These are phyloP conservation scores for Suhomyces anneliseae DNA, from an alignment of 1,139 yeast genomes.

Conservation along the genomic window DNA sequence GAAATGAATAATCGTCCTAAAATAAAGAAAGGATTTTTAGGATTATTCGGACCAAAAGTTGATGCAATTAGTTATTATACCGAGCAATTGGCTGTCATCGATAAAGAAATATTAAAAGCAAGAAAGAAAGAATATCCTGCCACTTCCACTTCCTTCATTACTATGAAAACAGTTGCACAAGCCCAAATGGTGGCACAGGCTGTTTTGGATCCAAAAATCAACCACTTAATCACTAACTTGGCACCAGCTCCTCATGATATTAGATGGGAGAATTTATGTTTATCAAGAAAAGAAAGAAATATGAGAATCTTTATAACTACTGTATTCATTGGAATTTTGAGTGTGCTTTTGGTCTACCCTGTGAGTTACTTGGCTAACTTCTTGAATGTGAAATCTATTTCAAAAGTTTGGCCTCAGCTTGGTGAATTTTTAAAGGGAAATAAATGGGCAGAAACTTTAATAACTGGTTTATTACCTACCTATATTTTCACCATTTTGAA, in stretches of 20 bases:
- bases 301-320: conserved; percentile 64
- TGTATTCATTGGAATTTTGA: conserved; percentile 58
- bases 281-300: conserved; percentile 58
- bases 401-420: conserved; percentile 69
- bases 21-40: conserved; percentile 50
- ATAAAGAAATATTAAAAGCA: conserved; percentile 56
- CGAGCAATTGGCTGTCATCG: conserved; percentile 54
- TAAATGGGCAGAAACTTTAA: conserved; percentile 58
- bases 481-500: conserved; percentile 70
- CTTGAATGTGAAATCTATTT: conserved; percentile 65
- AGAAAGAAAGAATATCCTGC: conserved; percentile 65
- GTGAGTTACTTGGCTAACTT: conserved; percentile 73
- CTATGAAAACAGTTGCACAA: conserved; percentile 81
- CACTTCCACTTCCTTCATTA: conserved; percentile 66
- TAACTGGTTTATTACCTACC: conserved; percentile 79
- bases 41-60: conserved; percentile 54
- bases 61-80: conserved; percentile 68
- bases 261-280: conserved; percentile 72
- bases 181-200: conserved; percentile 93
- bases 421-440: conserved; percentile 62
- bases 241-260: conserved; percentile 92
- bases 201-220: conserved; percentile 74
- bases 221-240: conserved; percentile 66
- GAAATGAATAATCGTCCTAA: conserved; percentile 48
- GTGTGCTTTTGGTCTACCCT: conserved; percentile 70